phyloP scores from a whole-genome alignment of 495 filamentous ascomycete species.

The Podospora pseudopauciseta region DNA sequence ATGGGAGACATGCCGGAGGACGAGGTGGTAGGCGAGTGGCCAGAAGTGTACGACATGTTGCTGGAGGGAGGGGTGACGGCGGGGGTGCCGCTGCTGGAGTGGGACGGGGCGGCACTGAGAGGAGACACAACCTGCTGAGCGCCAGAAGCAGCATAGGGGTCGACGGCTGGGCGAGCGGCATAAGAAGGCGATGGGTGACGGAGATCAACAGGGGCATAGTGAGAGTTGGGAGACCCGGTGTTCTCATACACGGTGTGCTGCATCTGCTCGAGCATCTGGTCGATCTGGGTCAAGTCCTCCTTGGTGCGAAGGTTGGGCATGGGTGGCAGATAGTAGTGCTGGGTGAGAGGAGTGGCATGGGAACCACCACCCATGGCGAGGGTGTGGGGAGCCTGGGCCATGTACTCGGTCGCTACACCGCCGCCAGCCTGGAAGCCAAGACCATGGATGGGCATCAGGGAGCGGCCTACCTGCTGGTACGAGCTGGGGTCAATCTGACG shows the following conservation, averaged over 20 bases:
- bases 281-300: constrained; percentile 84
- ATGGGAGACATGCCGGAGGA: constrained; percentile 61
- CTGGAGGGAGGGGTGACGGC: constrained; percentile 90
- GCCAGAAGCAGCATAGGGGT: constrained; percentile 53
- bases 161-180: constrained; percentile 38
- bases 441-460: constrained; percentile 68
- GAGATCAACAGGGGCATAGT: constrained; percentile 51
- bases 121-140: constrained; percentile 57
- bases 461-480: constrained; percentile 76
- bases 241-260: constrained; percentile 92
- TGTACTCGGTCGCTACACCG: constrained; percentile 62
- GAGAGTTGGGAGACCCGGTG: constrained; percentile 53
- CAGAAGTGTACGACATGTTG: constrained; percentile 76
- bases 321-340: constrained; percentile 74
- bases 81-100: constrained; percentile 61
- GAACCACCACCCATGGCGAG: constrained; percentile 45
- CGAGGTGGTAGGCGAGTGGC: constrained; percentile 74
- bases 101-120: constrained; percentile 53
- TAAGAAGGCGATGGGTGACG: constrained; percentile 72
- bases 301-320: constrained; percentile 88
- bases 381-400: constrained; percentile 52
- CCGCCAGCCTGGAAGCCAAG: constrained; percentile 65
- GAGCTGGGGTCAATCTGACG: constrained; percentile 81
- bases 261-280: constrained; percentile 91
- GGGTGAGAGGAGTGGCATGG: constrained; percentile 52